These are phyloP conservation scores for Ceratobasidium sp. DNA, from an alignment of 1,284 basidiomycete genomes.

Conservation along the genomic window DNA sequence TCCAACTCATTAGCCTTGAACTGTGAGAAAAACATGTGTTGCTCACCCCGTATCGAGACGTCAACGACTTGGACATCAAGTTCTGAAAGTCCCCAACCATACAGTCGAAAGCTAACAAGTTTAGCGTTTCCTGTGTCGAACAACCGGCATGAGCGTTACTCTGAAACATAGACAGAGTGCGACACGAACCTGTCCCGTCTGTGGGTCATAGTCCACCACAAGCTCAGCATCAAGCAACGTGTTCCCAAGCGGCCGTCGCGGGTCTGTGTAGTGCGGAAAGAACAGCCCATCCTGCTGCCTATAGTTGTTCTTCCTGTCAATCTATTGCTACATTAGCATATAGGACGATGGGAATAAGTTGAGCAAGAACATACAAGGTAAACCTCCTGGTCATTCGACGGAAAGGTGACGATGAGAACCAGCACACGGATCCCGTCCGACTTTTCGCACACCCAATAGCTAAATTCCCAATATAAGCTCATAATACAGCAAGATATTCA, in stretches of 20 bases:
- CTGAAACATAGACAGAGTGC: not conserved
- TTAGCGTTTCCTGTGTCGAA: conserved; percentile 74
- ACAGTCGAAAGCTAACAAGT: conserved; percentile 94
- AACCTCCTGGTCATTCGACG: conserved; percentile 77
- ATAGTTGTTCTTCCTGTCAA: conserved; percentile 95
- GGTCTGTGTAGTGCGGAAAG: conserved; percentile 89
- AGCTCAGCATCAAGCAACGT: conserved; percentile 96
- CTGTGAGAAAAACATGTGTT: not conserved
- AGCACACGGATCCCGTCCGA: conserved; percentile 97
- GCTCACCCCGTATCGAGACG: conserved; percentile 92
- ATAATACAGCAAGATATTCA: conserved; percentile 26
- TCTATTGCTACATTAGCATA: conserved; percentile 65
- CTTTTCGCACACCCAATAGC: conserved; percentile 99
- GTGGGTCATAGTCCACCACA: conserved; percentile 89
- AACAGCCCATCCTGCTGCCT: conserved; percentile 80
- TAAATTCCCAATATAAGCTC: conserved; percentile 56
- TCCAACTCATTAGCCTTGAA: conserved; percentile 24
- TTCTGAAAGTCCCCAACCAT: conserved; percentile 89
- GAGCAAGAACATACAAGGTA: conserved; percentile 75
- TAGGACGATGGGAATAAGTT: not conserved
- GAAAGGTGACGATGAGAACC: conserved; percentile 84
- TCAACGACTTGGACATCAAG: conserved; percentile 85
- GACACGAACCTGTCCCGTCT: conserved; percentile 72
- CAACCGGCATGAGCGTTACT: conserved; percentile 35
- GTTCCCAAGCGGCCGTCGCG: conserved; percentile 74